Percentiles rank a stretch among this genome's conserved stretches.
phyloP scores from a whole-genome alignment of 257 asterid species.

The Galeopsis tetrahit region DNA sequence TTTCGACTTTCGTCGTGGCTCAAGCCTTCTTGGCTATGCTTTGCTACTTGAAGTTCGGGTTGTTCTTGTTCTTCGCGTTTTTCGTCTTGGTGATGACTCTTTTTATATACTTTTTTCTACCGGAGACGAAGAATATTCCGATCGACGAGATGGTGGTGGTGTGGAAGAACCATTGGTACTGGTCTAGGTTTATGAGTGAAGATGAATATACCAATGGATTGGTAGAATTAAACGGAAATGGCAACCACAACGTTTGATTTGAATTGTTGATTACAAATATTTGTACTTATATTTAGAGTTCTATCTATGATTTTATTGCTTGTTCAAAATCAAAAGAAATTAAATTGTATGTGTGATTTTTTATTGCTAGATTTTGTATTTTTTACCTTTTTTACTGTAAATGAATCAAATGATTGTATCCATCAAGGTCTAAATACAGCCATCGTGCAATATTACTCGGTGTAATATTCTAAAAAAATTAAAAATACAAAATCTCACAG shows the following conservation, averaged over 20 bases:
- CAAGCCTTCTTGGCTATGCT: slow-evolving; percentile 74
- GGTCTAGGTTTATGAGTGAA: slow-evolving; percentile 62
- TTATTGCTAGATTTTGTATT: no score
- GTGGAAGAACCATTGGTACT: slow-evolving; percentile 84
- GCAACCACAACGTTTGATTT: slow-evolving; percentile 39
- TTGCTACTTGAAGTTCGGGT: slow-evolving; percentile 75
- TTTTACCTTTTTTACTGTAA: no score
- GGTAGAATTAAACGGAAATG: slow-evolving; percentile 13
- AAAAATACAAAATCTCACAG: no score
- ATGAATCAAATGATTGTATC: no score
- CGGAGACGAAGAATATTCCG: slow-evolving; percentile 85
- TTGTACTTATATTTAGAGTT: no score
- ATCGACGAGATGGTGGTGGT: slow-evolving; percentile 78
- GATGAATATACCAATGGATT: slow-evolving; percentile 42
- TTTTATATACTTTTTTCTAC: slow-evolving; percentile 64
- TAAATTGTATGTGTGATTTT: no score
- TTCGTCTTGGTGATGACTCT: slow-evolving; percentile 65
- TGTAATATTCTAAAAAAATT: no score
- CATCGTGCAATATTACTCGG: no score
- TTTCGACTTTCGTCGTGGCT: slow-evolving; percentile 67
- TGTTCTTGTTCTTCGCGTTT: slow-evolving; percentile 70
- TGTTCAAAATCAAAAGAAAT: no score
- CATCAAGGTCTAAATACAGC: no score
- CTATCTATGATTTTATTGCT: no score
- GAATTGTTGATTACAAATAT: neutral